Base-by-base conservation (phyloP, 2,329 filamentous ascomycete species). In the Clarireedia sp. region DNA sequence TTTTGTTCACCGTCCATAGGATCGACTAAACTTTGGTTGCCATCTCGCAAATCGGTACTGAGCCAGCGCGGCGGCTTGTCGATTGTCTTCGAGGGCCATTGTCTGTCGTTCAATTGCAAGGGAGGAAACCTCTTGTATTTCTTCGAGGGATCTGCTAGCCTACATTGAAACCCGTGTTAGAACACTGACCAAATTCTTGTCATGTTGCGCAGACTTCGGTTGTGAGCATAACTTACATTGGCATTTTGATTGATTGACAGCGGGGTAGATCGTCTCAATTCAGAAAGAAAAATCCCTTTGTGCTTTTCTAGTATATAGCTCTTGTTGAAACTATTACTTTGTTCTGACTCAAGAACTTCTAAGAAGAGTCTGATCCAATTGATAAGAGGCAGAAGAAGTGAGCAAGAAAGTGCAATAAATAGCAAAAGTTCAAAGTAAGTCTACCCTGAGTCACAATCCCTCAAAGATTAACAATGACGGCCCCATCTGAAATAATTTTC, bases 1-100 rank as follows among this genome's bases (percentile, higher is more conserved):
- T 97, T 97, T 77, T 96, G 90, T 48, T 96, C 89, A 63, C 90
- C 90, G 68, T 90, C 94, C 91, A 97, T 96, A 60, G 92, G 91
- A 70, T 96, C 89, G 36, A 89, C 84, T 71, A 96, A 77, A 71
- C 86, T 91, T 76, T 97, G 92, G 77, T 96, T 96, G 56, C 91
- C 92, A 77, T 97, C 92, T 67, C 92, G 79, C 66, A 95, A 75
- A 70, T 94, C 88, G 41, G 90, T 95, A 45, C 88, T 87, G 68
- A 96, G 82, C 91, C 91, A 97, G 67, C 92, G 80, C 37, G 90
- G 91, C 49, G 91, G 81, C 74, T 91, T 94, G 66, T 89, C 82
- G 66, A 96, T 87, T 24, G 65, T 69, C 51, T 68, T 69, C n/a
- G 60, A 62, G 7, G 68, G 68, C 68, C 68, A 70, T 67, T 76